Percentiles rank a stretch among this genome's conserved stretches.
phyloP scores from a whole-genome alignment of 208 protist species.

The Endotrypanum monterogeii region DNA sequence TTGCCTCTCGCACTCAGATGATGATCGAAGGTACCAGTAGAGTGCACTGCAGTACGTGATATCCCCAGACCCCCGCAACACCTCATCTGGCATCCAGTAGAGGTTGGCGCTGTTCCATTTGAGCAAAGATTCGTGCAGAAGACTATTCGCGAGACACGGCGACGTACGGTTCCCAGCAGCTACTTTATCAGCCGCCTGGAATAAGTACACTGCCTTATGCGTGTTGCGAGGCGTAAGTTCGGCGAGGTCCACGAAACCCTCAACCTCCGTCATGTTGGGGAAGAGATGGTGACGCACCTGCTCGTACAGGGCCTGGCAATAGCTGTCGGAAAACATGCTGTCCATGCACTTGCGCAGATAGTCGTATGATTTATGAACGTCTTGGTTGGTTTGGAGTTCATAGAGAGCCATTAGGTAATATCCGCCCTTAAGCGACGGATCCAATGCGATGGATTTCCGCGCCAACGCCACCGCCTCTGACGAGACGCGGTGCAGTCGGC shows the following conservation, averaged over 20 bases:
- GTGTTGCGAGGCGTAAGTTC: slow-evolving; percentile 1
- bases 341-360: slow-evolving; percentile 38
- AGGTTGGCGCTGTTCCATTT: slow-evolving; percentile 22
- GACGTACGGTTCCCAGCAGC: slow-evolving; percentile 5
- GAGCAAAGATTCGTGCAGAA: slow-evolving; percentile 15
- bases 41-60: slow-evolving; percentile 33
- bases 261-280: slow-evolving; percentile 38
- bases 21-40: slow-evolving; percentile 25
- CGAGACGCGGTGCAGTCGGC: slow-evolving; percentile 17
- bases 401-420: slow-evolving; percentile 50
- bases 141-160: slow-evolving; percentile 15
- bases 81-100: slow-evolving; percentile 27
- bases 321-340: slow-evolving; percentile 21
- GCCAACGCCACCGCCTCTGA: slow-evolving; percentile 33
- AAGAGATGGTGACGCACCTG: slow-evolving; percentile 24
- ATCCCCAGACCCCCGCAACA: slow-evolving; percentile 2
- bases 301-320: slow-evolving; percentile 28
- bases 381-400: slow-evolving; percentile 26
- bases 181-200: slow-evolving; percentile 23
- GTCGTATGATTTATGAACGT: slow-evolving; percentile 31
- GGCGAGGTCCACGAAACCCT: slow-evolving; percentile 42
- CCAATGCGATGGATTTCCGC: slow-evolving; percentile 33
- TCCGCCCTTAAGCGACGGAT: slow-evolving; percentile 28
- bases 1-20: slow-evolving; percentile 9
- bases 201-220: slow-evolving; percentile 33